Evolutionary conservation across 2,329 filamentous ascomycete genomes (phyloP).

Genomic region (Ascochyta pisi): DNA sequence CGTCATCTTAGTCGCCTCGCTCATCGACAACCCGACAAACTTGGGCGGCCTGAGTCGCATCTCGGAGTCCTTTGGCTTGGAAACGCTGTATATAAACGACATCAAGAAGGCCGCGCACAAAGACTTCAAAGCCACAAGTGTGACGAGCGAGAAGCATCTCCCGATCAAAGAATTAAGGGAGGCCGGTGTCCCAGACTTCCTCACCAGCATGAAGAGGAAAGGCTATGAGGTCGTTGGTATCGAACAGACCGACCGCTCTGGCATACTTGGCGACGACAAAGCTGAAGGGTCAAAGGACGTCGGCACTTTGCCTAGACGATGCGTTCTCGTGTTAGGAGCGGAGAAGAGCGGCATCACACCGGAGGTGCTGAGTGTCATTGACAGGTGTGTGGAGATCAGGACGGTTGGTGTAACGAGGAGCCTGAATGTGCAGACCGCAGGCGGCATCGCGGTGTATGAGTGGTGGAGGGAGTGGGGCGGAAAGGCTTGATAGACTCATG

Average conservation of each 20-base stretch:
- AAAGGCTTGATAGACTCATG: conserved; percentile 4
- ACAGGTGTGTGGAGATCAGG: conserved; percentile 60
- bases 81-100: conserved; percentile 54
- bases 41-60: conserved; percentile 59
- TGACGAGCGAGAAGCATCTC: conserved; percentile 58
- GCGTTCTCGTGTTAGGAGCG: conserved; percentile 57
- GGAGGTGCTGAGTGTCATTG: conserved; percentile 56
- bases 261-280: conserved; percentile 50
- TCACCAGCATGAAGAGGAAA: conserved; percentile 52
- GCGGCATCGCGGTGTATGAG: conserved; percentile 59
- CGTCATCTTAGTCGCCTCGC: conserved; percentile 58
- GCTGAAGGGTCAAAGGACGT: conserved; percentile 20
- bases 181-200: conserved; percentile 44
- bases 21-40: conserved; percentile 59
- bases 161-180: conserved; percentile 52
- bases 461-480: conserved; percentile 55
- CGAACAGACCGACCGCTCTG: conserved; percentile 60
- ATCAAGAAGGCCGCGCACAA: conserved; percentile 51
- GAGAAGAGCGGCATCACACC: conserved; percentile 60
- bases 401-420: conserved; percentile 61
- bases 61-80: conserved; percentile 59
- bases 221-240: conserved; percentile 61
- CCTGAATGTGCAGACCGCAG: conserved; percentile 63
- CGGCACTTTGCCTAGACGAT: conserved; percentile 47
- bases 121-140: conserved; percentile 59